A percentile compares a stretch with the other conserved stretches of the same genome.
Evolutionary conservation across 208 protist genomes (phyloP).

Genomic region (Jaenimonas drosophilae): DNA sequence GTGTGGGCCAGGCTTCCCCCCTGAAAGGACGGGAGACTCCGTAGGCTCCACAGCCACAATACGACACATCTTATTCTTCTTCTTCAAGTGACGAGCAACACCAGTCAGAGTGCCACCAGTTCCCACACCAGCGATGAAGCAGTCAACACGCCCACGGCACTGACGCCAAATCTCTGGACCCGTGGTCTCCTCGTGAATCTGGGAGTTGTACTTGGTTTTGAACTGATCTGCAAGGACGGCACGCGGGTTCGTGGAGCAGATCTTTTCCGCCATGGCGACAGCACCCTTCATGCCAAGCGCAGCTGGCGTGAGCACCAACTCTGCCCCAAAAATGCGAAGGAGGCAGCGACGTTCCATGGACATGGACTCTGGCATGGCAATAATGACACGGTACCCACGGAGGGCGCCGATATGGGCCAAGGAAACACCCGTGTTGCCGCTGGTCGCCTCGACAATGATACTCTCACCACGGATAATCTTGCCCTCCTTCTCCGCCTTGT

Average conservation of each 20-base stretch:
- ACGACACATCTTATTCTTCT: constrained; percentile 25
- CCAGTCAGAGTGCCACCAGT: constrained; percentile 84
- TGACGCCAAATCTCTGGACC: constrained; percentile 85
- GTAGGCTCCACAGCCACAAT: constrained; percentile 80
- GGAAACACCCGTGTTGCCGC: constrained; percentile 86
- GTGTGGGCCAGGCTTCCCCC: constrained; percentile 73
- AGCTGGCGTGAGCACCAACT: constrained; percentile 86
- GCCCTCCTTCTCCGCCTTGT: constrained; percentile 76
- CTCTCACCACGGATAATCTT: constrained; percentile 70
- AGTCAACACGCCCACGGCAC: constrained; percentile 70
- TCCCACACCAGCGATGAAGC: constrained; percentile 81
- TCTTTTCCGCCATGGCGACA: constrained; percentile 68
- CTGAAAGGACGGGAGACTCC: constrained; percentile 79
- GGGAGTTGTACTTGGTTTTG: constrained; percentile 73
- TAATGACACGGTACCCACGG: constrained; percentile 82
- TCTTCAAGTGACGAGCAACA: constrained; percentile 61
- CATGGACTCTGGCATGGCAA: constrained; percentile 90
- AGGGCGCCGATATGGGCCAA: constrained; percentile 73
- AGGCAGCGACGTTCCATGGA: constrained; percentile 77
- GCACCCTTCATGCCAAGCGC: constrained; percentile 85
- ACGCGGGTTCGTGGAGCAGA: constrained; percentile 53
- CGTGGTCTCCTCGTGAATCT: constrained; percentile 86
- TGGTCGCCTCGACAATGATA: constrained; percentile 83
- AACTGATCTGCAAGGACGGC: constrained; percentile 85
- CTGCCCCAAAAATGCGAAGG: constrained; percentile 77